A percentile compares a stretch with the other conserved stretches of the same genome.
Conservation (phyloP, 2,329 filamentous ascomycete genomes). For the Fusarium liriodendri region DNA sequence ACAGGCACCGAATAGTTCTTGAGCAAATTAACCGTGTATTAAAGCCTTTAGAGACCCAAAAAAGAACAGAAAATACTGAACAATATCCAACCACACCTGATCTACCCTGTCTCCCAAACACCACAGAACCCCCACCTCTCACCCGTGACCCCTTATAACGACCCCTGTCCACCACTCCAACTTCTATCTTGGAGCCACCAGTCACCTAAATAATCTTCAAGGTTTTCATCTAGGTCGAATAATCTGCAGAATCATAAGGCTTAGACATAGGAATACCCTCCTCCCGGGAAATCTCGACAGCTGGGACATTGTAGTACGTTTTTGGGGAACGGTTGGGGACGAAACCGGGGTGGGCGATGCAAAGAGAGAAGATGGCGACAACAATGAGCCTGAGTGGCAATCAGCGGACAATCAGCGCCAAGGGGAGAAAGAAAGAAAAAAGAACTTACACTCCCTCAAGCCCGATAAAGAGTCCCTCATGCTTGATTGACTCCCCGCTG, state of each 20-base stretch:
- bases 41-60: neutral
- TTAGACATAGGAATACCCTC: neutral
- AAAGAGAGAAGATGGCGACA: slow-evolving; percentile 21
- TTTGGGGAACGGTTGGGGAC: neutral
- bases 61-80: neutral
- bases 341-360: slow-evolving; percentile 13
- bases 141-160: neutral
- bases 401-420: neutral
- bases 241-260: neutral
- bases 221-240: neutral
- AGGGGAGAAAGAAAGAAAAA: neutral
- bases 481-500: slow-evolving; percentile 58
- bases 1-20: neutral
- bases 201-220: neutral
- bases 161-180: neutral
- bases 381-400: slow-evolving; percentile 17
- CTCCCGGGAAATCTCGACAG: neutral
- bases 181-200: too few relatives aligned
- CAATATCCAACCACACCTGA: neutral
- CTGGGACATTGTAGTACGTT: slow-evolving; percentile 6
- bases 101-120: neutral
- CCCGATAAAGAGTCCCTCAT: slow-evolving; percentile 56
- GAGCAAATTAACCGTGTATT: neutral
- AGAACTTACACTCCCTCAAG: slow-evolving; percentile 52
- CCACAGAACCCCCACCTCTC: neutral